Percentiles rank a stretch among this genome's conserved stretches.
phyloP scores from a whole-genome alignment of 768 basidiomycete species.

The Pleurotus pulmonarius region DNA sequence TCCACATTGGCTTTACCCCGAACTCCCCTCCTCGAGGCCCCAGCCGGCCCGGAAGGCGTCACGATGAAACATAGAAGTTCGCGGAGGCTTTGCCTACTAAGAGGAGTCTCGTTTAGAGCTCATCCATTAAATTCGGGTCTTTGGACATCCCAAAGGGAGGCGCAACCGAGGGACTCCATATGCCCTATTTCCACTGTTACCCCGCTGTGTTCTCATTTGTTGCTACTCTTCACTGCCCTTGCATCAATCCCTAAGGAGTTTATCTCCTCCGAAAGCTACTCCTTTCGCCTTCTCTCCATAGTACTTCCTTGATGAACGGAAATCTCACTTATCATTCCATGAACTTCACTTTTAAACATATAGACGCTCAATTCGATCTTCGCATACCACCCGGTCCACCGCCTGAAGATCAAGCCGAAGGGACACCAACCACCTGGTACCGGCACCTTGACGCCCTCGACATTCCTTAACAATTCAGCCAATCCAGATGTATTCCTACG shows the following conservation, averaged over 20 bases:
- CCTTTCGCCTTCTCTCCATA: too few relatives aligned
- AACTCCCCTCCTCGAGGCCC: background rate
- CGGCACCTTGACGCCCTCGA: background rate
- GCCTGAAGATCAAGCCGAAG: constrained; percentile 41
- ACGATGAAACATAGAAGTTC: background rate
- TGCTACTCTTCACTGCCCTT: too few relatives aligned
- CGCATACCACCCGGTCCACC: constrained; percentile 49
- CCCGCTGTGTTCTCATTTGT: too few relatives aligned
- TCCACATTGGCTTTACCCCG: background rate
- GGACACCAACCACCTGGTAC: background rate
- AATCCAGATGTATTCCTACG: constrained; percentile 27
- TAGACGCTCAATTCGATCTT: constrained; percentile 62
- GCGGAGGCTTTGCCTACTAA: background rate
- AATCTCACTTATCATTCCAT: background rate
- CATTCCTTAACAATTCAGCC: background rate
- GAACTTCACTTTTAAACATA: background rate
- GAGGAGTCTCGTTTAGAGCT: too few relatives aligned
- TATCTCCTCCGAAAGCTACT: too few relatives aligned
- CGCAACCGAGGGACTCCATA: too few relatives aligned
- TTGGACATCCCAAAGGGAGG: too few relatives aligned
- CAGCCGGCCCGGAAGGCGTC: background rate
- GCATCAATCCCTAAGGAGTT: too few relatives aligned
- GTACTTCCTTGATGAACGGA: background rate
- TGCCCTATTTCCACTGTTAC: too few relatives aligned
- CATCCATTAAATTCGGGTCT: too few relatives aligned